Conservation (phyloP, 2,329 filamentous ascomycete species). For the Penicillium capsulatum region DNA sequence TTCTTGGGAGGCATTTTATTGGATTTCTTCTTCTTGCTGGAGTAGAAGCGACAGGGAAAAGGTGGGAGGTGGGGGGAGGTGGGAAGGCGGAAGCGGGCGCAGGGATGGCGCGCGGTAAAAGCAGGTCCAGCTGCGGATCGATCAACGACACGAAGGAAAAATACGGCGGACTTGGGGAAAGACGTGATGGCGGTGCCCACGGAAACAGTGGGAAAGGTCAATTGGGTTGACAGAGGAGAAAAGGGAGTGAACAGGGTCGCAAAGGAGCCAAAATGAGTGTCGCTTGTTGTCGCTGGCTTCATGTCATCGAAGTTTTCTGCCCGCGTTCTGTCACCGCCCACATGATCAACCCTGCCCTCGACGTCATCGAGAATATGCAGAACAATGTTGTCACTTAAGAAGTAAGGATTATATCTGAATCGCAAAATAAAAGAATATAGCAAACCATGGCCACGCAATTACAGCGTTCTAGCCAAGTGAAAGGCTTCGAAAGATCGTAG, state of each 20-base stretch:
- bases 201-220: slow-evolving; percentile 12
- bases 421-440: too few relatives aligned
- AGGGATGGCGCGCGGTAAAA: slow-evolving; percentile 32
- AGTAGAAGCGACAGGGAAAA: slow-evolving; percentile 48
- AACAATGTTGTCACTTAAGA: too few relatives aligned
- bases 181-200: slow-evolving; percentile 33
- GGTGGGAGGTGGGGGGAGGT: slow-evolving; percentile 26
- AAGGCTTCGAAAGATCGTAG: too few relatives aligned
- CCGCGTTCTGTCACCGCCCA: slow-evolving; percentile 24
- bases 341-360: slow-evolving; percentile 20
- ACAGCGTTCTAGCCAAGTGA: too few relatives aligned
- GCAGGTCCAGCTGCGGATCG: slow-evolving; percentile 65
- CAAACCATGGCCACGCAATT: too few relatives aligned
- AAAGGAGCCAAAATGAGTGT: slow-evolving; percentile 1
- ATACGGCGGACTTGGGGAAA: slow-evolving; percentile 23
- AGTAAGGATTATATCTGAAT: too few relatives aligned
- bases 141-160: slow-evolving; percentile 53
- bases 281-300: not conserved
- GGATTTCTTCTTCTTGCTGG: slow-evolving; percentile 56
- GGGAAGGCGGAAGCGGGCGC: slow-evolving; percentile 43
- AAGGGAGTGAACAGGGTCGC: slow-evolving; percentile 6
- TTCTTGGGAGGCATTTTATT: slow-evolving; percentile 96
- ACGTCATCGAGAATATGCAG: too few relatives aligned
- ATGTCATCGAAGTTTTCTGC: slow-evolving; percentile 24
- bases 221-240: slow-evolving; percentile 10